phyloP scores from a whole-genome alignment of 2,329 filamentous ascomycete species.

The Rhinocladiella mackenziei region DNA sequence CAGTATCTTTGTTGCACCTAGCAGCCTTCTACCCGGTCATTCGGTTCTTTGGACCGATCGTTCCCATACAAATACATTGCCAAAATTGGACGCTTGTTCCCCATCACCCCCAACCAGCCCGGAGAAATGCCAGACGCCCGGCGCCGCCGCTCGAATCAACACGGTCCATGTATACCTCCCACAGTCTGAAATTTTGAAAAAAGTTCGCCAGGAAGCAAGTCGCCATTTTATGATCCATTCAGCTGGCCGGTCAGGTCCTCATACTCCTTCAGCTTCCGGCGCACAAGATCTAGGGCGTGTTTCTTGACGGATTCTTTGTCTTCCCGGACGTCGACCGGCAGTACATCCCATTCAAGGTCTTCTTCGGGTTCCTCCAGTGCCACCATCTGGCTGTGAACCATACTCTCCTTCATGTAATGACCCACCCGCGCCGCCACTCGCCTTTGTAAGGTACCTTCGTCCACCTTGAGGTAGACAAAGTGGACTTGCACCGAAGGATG shows the following conservation, averaged over 20 bases:
- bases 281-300: constrained; percentile 57
- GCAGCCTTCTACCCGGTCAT: no score
- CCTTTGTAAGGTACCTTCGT: constrained; percentile 68
- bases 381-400: constrained; percentile 90
- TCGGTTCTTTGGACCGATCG: no score
- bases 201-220: no score
- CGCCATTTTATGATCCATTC: not conserved
- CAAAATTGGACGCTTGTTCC: no score
- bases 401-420: constrained; percentile 93
- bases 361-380: constrained; percentile 74
- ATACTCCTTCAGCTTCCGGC: constrained; percentile 50
- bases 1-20: no score
- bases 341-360: constrained; percentile 66
- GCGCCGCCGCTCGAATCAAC: constrained; percentile 16
- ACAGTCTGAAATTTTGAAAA: no score
- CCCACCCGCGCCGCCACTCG: constrained; percentile 70
- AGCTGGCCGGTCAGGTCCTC: constrained; percentile 19
- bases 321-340: constrained; percentile 60
- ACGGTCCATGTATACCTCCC: not conserved
- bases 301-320: constrained; percentile 56
- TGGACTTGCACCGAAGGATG: constrained; percentile 71
- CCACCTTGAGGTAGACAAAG: constrained; percentile 84
- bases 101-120: no score
- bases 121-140: constrained; percentile 5
- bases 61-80: no score